A percentile compares a stretch with the other conserved stretches of the same genome.
These are phyloP conservation scores for Marsdenia floribunda DNA, from an alignment of 257 asterid species.

Conservation along the genomic window DNA sequence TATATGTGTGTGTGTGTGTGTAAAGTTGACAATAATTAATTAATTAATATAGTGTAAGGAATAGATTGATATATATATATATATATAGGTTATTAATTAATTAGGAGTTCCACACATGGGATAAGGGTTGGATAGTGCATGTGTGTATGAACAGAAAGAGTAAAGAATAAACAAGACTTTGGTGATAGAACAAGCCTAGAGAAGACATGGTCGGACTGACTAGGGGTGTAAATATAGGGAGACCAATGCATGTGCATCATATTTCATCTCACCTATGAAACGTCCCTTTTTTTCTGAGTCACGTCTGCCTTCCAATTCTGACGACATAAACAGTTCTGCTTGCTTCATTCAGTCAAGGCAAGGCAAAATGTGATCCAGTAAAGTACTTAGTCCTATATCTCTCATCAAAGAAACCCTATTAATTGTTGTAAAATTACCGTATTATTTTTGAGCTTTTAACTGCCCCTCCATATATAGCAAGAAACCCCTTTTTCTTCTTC, in stretches of 20 bases:
- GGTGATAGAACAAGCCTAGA: neutral
- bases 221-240: conserved; percentile 24
- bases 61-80: too few relatives aligned
- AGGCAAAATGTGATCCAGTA: conserved; percentile 6
- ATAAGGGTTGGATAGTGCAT: too few relatives aligned
- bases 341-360: neutral
- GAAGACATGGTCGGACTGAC: conserved; percentile 13
- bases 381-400: neutral
- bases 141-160: too few relatives aligned
- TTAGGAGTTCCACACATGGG: too few relatives aligned
- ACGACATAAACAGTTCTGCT: neutral
- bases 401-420: neutral
- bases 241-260: conserved; percentile 50
- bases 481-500: too few relatives aligned
- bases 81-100: too few relatives aligned
- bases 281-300: conserved; percentile 33
- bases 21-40: too few relatives aligned
- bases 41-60: too few relatives aligned
- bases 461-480: neutral
- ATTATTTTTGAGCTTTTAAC: neutral
- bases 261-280: conserved; percentile 29
- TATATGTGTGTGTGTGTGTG: too few relatives aligned
- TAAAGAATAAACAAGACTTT: neutral
- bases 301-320: conserved; percentile 12
- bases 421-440: neutral